Percentiles rank a stretch among this genome's conserved stretches.
Conservation (phyloP, 495 filamentous ascomycete species). For the Tirmania nivea region DNA sequence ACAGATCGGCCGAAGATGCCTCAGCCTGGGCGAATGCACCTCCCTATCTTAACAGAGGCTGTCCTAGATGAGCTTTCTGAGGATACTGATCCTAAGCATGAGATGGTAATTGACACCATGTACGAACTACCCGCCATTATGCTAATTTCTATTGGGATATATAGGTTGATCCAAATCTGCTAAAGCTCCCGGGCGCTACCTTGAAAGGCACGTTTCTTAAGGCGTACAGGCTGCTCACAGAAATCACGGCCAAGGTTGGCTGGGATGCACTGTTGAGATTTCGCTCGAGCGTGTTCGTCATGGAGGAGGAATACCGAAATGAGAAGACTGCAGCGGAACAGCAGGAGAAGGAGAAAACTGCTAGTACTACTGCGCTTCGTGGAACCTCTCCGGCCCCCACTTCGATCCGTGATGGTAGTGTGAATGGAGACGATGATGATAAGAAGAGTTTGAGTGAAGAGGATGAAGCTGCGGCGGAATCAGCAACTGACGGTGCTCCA, state of each 20-base stretch:
- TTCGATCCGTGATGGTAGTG: constrained; percentile 35
- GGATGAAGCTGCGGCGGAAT: constrained; percentile 21
- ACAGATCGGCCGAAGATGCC: constrained; percentile 91
- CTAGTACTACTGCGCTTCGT: constrained; percentile 54
- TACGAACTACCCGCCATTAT: no score
- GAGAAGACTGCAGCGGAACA: constrained; percentile 42
- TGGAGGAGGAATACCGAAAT: constrained; percentile 93
- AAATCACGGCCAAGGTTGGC: constrained; percentile 84
- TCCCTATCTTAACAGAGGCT: constrained; percentile 75
- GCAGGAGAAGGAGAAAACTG: constrained; percentile 22
- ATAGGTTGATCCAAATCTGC: constrained; percentile 63
- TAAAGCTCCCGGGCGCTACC: constrained; percentile 64
- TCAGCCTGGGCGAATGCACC: constrained; percentile 60
- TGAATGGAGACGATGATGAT: constrained; percentile 16
- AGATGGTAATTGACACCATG: constrained; percentile 18
- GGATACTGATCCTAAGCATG: constrained; percentile 62
- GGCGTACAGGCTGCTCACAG: constrained; percentile 80
- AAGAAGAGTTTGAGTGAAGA: constrained; percentile 25
- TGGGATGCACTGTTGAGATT: constrained; percentile 92
- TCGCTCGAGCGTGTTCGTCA: constrained; percentile 90
- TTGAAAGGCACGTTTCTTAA: constrained; percentile 91
- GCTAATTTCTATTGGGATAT: not conserved
- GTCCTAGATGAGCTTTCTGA: constrained; percentile 83
- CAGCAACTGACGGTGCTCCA: constrained; percentile 22
- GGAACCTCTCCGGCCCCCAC: constrained; percentile 34